A percentile compares a stretch with the other conserved stretches of the same genome.
Conservation (phyloP, 139 green algal genomes). For the Ettlia oleoabundans region DNA sequence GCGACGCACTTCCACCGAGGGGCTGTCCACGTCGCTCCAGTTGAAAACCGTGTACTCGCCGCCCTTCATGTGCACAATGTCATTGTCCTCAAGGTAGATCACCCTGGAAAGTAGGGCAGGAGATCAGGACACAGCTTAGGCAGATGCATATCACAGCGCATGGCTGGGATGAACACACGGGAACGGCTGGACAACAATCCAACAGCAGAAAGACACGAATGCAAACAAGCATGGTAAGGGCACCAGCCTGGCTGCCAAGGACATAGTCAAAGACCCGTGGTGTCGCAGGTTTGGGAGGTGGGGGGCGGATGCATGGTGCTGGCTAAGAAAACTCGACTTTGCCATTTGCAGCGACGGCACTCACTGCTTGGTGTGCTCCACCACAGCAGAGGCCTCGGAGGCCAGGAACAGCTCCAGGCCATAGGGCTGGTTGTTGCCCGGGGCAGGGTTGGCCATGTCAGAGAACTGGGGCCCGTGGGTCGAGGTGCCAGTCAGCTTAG, state of each 20-base stretch:
- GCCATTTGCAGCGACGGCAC: too few relatives aligned
- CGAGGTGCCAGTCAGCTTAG: slow-evolving; percentile 46
- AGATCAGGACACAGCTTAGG: background rate
- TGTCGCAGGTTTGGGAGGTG: background rate
- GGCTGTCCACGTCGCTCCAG: slow-evolving; percentile 49
- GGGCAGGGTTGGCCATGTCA: background rate
- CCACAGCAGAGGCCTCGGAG: slow-evolving; percentile 92
- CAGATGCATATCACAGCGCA: too few relatives aligned
- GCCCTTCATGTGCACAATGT: slow-evolving; percentile 86
- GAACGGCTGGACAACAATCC: too few relatives aligned
- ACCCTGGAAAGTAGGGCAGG: slow-evolving; percentile 49
- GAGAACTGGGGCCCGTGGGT: slow-evolving; percentile 42
- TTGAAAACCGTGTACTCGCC: slow-evolving; percentile 85
- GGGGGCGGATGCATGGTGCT: background rate
- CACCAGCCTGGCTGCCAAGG: too few relatives aligned
- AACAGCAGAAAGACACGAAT: too few relatives aligned
- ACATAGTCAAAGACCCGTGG: too few relatives aligned
- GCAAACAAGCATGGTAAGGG: too few relatives aligned
- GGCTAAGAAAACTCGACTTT: too few relatives aligned
- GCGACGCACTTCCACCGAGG: slow-evolving; percentile 68
- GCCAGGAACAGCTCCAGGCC: slow-evolving; percentile 94
- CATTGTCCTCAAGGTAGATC: slow-evolving; percentile 95
- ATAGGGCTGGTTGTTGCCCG: slow-evolving; percentile 8
- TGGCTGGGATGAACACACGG: too few relatives aligned
- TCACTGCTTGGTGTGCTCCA: slow-evolving; percentile 97